Evolutionary conservation across 352 stramenopile species (phyloP).

Genomic region (Phytophthora sp.): DNA sequence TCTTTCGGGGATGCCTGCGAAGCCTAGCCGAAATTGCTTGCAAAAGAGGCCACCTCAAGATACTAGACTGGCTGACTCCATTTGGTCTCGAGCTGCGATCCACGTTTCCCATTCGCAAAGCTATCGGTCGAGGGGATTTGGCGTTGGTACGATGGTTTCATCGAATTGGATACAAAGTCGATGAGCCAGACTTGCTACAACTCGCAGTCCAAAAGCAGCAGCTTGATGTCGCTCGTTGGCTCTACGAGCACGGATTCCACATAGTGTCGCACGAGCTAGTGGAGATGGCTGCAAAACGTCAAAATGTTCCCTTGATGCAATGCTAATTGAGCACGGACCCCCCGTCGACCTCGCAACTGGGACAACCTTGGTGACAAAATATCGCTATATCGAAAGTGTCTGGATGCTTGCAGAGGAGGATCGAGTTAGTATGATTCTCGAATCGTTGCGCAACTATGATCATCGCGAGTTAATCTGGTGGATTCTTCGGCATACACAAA

Average conservation of each 20-base stretch:
- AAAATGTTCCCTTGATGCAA: not conserved
- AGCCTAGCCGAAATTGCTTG: not conserved
- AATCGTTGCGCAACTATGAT: too few species aligned
- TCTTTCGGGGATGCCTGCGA: not conserved
- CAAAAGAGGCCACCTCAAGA: not conserved
- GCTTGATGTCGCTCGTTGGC: not conserved
- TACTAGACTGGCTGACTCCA: not conserved
- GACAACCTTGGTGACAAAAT: not conserved
- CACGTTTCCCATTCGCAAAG: not conserved
- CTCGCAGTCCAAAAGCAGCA: not conserved
- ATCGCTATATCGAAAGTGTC: not conserved
- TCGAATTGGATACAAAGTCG: not conserved
- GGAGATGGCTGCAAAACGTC: not conserved
- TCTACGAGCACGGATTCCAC: not conserved
- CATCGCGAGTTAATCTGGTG: too few species aligned
- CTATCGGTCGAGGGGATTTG: not conserved
- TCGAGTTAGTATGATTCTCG: not conserved
- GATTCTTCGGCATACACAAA: too few species aligned
- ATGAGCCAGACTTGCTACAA: not conserved
- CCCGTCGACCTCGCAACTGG: not conserved
- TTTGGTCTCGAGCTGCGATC: not conserved
- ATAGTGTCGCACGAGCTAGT: not conserved
- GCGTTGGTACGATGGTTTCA: not conserved
- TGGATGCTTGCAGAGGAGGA: not conserved
- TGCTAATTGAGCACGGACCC: not conserved